Evolutionary conservation across 345 rosid genomes (phyloP).

Genomic region (Erysimum cheiranthoides): DNA sequence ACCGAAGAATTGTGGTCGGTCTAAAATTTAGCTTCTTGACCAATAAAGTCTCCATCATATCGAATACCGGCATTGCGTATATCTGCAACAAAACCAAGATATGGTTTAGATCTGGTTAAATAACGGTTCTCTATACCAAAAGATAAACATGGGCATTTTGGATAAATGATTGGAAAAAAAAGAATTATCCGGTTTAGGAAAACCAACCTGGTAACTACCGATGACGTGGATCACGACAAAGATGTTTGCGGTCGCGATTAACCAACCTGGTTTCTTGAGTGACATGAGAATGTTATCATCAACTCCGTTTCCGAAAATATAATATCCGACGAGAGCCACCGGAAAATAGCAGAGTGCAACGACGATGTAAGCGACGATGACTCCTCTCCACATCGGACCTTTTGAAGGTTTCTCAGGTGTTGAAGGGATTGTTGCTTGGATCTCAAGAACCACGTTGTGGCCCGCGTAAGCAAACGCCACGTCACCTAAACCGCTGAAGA

Average conservation of each 20-base stretch:
- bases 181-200: slow-evolving; percentile 14
- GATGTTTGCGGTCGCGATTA: slow-evolving; percentile 63
- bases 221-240: slow-evolving; percentile 82
- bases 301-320: slow-evolving; percentile 63
- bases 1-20: slow-evolving; percentile 56
- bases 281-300: slow-evolving; percentile 74
- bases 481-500: slow-evolving; percentile 77
- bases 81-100: slow-evolving; percentile 47
- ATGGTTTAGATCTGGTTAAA: not conserved
- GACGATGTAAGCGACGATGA: slow-evolving; percentile 67
- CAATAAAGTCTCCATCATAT: slow-evolving; percentile 74
- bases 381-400: slow-evolving; percentile 92
- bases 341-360: slow-evolving; percentile 86
- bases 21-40: slow-evolving; percentile 64
- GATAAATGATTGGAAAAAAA: too few species aligned
- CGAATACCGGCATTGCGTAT: slow-evolving; percentile 81
- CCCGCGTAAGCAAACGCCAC: slow-evolving; percentile 91
- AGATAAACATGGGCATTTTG: not conserved
- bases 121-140: not conserved
- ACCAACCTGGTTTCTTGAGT: slow-evolving; percentile 72
- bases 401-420: slow-evolving; percentile 85
- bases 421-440: slow-evolving; percentile 91
- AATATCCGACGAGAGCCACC: slow-evolving; percentile 74
- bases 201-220: slow-evolving; percentile 78
- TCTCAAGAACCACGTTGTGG: slow-evolving; percentile 84